Conservation (phyloP, 2,329 filamentous ascomycete genomes). For the Ascochyta clinopodiicola region DNA sequence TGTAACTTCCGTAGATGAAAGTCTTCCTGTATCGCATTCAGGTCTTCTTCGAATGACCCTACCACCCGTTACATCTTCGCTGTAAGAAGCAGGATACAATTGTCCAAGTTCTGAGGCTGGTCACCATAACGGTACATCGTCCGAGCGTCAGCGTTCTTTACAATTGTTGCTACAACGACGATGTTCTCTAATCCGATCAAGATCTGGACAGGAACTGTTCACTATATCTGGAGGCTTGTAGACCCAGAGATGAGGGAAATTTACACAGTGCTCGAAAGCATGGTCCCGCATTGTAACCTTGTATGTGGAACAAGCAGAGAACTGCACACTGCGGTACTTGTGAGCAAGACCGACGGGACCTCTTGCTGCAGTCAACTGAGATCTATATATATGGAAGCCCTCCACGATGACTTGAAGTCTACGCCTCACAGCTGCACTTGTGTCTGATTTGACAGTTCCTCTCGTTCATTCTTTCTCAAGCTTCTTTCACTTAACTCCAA, state of each 20-base stretch:
- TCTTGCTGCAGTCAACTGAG: background rate
- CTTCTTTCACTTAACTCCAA: conserved; percentile 8
- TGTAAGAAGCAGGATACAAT: background rate
- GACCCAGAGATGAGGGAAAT: background rate
- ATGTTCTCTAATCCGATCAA: background rate
- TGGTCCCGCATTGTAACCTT: conserved; percentile 29
- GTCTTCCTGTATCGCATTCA: conserved; percentile 11
- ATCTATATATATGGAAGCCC: conserved; percentile 24
- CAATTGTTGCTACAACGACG: background rate
- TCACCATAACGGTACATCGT: background rate
- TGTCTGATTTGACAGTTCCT: conserved; percentile 19
- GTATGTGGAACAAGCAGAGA: conserved; percentile 19
- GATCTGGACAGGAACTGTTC: background rate
- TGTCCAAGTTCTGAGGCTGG: background rate
- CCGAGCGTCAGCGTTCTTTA: background rate
- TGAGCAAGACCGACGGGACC: background rate
- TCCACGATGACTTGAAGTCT: background rate
- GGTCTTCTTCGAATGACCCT: conserved; percentile 2
- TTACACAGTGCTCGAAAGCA: conserved; percentile 20
- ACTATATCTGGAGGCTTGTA: background rate
- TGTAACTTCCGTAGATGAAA: conserved; percentile 21
- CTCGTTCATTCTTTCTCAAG: conserved; percentile 14
- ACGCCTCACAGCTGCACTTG: conserved; percentile 12
- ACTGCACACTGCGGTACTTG: conserved; percentile 10
- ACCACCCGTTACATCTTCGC: conserved; percentile 13